Evolutionary conservation across 805 yeast species (phyloP), one percentile per base, ranked within the genome.

Genomic region (Wickerhamiella siamensis): DNA sequence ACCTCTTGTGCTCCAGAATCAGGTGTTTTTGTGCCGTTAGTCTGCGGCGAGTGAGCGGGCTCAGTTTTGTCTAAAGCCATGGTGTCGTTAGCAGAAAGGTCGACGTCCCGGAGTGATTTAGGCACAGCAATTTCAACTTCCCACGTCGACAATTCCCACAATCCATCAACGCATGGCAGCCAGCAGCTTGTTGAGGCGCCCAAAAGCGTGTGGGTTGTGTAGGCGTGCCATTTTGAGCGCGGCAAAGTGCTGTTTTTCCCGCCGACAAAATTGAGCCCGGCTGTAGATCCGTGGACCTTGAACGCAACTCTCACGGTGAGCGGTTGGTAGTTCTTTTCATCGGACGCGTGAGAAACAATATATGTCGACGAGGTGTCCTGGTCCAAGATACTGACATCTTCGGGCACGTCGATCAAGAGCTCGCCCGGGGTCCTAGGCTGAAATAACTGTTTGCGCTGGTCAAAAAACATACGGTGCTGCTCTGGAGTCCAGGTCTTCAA

Each of bases 131-230:
- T 66, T 54, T 83, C 94, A 8, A 91, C 57, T 47, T 86, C 86
- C 97, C 97, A 91, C 1, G 95, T 80, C 34, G 82, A 79, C 47
- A 83, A 73, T 51, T 86, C 95, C 72, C 87, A 79, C 26, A 86
- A 59, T 36, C 79, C 82, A 49, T 91, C 96, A 4, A 91, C 70
- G 56, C 98, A 91, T 0, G 99, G 99, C 38, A 91, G 81, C 99
- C 99, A 91, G n/a, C 86, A 79, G 2, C 95, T 83, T 0, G 97
- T 82, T 14, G 91, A 74, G 3, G 80, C 69, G 15, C 84, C 83
- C 36, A 78, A 61, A 22, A 83, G 86, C 4, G 83, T 69, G 54
- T 88, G 87, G 1, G 74, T 67, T 0, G 97, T 88, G 59, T 81
- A 86, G 2, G 83, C 93, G 53, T 79, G 91, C 94, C 95, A 84